Evolutionary conservation across 2,329 filamentous ascomycete species (phyloP), one percentile per base, ranked within the genome.

Genomic region (Beauveria caledonica): DNA sequence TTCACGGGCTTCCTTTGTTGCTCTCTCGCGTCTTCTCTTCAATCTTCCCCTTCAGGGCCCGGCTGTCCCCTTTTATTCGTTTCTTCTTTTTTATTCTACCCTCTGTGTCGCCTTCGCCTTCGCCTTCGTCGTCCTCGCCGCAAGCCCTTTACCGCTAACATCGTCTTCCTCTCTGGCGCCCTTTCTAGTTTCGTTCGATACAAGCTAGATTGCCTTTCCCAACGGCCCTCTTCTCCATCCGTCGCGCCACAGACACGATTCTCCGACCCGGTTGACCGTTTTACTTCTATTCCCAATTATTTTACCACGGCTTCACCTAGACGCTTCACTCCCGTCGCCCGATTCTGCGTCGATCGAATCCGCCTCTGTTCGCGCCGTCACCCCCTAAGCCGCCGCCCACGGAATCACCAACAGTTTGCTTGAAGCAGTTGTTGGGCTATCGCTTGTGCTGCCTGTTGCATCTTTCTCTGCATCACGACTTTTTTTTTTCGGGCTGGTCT

Each of bases 401-500:
- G 64, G 65, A 65, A 66, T 68, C 64, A 67, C 67, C 68, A 65
- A 65, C 67, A 71, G 71, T 74, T 76, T 73, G 75, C 76, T 78
- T 74, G 76, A 78, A 69, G 77, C 76, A 76, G 68, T 74, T 71
- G 71, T 70, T 73, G 73, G 70, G 68, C 68, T 64, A 65, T 64
- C 63, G 64, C 64, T 68, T 67, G 67, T 63, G 64, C 65, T 63
- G 64, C 67, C 63, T 58, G 36, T 56, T 65, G 70, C 64, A 67
- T 66, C 62, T 68, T 67, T 23, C 42, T 54, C 11, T 21, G 50
- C 27, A 36, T 54, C 33, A 27, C 36, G 67, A 10, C 63, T 63
- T 67, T 69, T 64, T 64, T 64, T 67, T 73, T 71, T 67, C 69
- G 73, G 77, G 78, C 78, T 80, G 78, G 78, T 76, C 78, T 80